Evolutionary conservation across 495 filamentous ascomycete species (phyloP), one percentile per base, ranked within the genome.

Genomic region (Penicillium manginii): DNA sequence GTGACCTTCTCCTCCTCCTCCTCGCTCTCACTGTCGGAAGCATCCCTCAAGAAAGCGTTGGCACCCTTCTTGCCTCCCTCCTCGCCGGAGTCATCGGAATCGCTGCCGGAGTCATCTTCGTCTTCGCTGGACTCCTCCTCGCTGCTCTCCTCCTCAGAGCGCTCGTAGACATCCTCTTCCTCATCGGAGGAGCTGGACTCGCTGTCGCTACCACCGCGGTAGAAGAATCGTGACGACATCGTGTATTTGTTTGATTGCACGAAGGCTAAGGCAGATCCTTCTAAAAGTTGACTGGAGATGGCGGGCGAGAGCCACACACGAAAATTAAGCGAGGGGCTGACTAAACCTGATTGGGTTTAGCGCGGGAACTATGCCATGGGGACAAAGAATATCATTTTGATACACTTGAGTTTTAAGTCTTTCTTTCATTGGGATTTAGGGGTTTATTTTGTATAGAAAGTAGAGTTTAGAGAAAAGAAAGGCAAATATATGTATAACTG

Each of bases 161-260:
- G 84, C 64, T 86, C 87, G 84, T 93, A 93, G 73, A 96, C 83
- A 77, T 93, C 90, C 79, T 92, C 89, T 77, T 97, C 93, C 70
- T 96, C 92, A 60, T 89, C 90, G 71, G 90, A 96, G 72, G 78
- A 80, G 68, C 75, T 81, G 70, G 75, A 78, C 61, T 85, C 82
- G 73, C 91, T 94, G 78, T 92, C 93, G 82, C 92, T 93, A 78
- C 91, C 90, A 74, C 88, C 89, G 65, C 88, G 88, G 77, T 91
- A 89, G 85, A 98, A 98, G 81, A 98, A 98, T 73, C 93, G 90
- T 85, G 94, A 98, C 77, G 75, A 75, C 64, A 50, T 78, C 66
- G 73, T 66, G 68, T 69, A 45, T 64, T 62, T 62, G 66, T 58
- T 63, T 61, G 68, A 55, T 57, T 66, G 55, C 58, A 60, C 60